Conservation (phyloP, 371 early-diverging fungal species). For the Smittium culicis region DNA sequence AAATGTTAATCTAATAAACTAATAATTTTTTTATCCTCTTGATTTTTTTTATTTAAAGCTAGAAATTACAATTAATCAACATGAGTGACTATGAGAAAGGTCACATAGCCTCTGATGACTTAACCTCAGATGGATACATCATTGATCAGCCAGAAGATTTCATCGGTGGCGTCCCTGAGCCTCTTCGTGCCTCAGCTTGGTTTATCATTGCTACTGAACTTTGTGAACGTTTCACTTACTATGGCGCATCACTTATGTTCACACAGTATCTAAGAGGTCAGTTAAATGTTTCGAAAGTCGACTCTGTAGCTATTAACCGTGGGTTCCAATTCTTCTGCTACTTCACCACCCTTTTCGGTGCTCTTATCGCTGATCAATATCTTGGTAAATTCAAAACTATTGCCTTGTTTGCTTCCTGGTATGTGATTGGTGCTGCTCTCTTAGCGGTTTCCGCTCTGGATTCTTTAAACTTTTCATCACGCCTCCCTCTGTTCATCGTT, state of each 20-base stretch:
- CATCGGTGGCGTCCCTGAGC: slow-evolving; percentile 15
- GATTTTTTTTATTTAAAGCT: too few relatives aligned
- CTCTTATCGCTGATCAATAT: slow-evolving; percentile 61
- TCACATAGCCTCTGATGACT: too few relatives aligned
- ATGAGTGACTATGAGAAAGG: too few relatives aligned
- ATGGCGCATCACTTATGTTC: slow-evolving; percentile 58
- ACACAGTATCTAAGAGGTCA: slow-evolving; percentile 39
- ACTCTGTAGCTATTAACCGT: slow-evolving; percentile 19
- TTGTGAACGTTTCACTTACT: slow-evolving; percentile 65
- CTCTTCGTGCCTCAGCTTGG: slow-evolving; percentile 18
- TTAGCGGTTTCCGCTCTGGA: slow-evolving; percentile 47
- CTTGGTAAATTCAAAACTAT: slow-evolving; percentile 73
- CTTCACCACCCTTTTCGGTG: slow-evolving; percentile 63
- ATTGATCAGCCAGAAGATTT: slow-evolving; percentile 20
- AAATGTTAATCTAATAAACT: too few relatives aligned
- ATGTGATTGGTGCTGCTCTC: slow-evolving; percentile 50
- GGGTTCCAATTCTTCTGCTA: slow-evolving; percentile 54
- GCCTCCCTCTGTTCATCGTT: slow-evolving; percentile 48
- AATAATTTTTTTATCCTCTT: too few relatives aligned
- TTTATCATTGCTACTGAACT: slow-evolving; percentile 34
- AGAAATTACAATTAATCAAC: too few relatives aligned
- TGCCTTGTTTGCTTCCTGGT: slow-evolving; percentile 43
- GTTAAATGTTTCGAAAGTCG: slow-evolving; percentile 15
- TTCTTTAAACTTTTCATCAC: slow-evolving; percentile 37
- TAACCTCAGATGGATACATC: background rate